Percentiles rank a stretch among this genome's conserved stretches.
Conservation (phyloP, 306 rosid genomes). For the Hippophae gyantsensis region DNA sequence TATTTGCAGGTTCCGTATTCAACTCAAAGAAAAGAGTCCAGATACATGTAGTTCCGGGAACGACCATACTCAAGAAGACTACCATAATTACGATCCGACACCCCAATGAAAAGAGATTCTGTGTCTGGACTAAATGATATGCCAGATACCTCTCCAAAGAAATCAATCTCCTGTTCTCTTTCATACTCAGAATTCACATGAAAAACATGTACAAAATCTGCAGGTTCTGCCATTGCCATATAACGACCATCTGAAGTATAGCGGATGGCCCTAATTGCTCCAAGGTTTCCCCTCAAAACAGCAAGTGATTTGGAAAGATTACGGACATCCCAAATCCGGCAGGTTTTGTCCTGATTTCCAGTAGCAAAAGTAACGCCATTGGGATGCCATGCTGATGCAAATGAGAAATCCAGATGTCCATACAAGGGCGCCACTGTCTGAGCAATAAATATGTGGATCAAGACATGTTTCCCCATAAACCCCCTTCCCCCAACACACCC, state of each 20-base stretch:
- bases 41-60: constrained; percentile 44
- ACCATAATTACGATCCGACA: constrained; percentile 87
- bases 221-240: constrained; percentile 92
- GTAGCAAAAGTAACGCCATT: constrained; percentile 68
- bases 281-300: constrained; percentile 75
- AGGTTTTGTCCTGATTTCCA: constrained; percentile 93
- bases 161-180: constrained; percentile 75
- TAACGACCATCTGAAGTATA: constrained; percentile 69
- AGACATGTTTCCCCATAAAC: background rate
- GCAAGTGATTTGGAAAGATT: constrained; percentile 72
- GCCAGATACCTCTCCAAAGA: constrained; percentile 88
- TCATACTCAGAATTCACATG: constrained; percentile 64
- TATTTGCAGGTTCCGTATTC: background rate
- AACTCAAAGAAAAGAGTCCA: constrained; percentile 43
- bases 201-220: constrained; percentile 79
- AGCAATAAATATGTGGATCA: constrained; percentile 8
- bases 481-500: background rate
- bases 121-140: constrained; percentile 93
- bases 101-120: constrained; percentile 71
- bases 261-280: constrained; percentile 77
- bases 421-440: constrained; percentile 43
- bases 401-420: constrained; percentile 82
- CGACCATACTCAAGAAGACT: constrained; percentile 79
- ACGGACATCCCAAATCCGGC: constrained; percentile 77
- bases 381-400: constrained; percentile 92